phyloP scores from a whole-genome alignment of 2,329 filamentous ascomycete species.

The Colletotrichum magnum region DNA sequence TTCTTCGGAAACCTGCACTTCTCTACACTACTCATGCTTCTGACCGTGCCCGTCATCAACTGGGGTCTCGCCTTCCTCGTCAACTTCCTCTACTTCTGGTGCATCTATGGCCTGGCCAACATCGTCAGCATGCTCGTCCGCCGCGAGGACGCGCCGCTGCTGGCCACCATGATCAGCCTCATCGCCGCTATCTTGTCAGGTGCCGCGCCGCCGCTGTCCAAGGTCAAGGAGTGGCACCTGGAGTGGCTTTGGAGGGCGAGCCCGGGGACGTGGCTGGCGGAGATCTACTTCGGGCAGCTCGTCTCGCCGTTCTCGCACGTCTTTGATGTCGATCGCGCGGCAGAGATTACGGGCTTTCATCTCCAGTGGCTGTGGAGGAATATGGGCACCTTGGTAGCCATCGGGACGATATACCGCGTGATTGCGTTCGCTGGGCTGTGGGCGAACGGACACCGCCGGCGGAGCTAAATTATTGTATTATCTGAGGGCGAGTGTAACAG shows the following conservation, averaged over 20 bases:
- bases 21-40: conserved; percentile 63
- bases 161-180: conserved; percentile 68
- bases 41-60: conserved; percentile 64
- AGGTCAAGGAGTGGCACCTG: conserved; percentile 65
- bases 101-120: conserved; percentile 69
- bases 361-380: conserved; percentile 62
- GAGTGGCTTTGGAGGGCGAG: conserved; percentile 69
- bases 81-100: conserved; percentile 71
- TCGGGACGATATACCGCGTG: conserved; percentile 61
- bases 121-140: conserved; percentile 67
- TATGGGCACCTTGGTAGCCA: conserved; percentile 52
- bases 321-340: conserved; percentile 64
- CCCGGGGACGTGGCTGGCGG: conserved; percentile 69
- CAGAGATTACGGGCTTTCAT: conserved; percentile 58
- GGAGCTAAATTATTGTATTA: not conserved
- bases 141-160: conserved; percentile 69
- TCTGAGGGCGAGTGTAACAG: too few relatives aligned
- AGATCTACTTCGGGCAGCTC: conserved; percentile 69
- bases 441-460: conserved; percentile 46
- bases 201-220: conserved; percentile 63
- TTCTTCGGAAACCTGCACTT: conserved; percentile 67
- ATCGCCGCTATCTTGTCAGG: conserved; percentile 69
- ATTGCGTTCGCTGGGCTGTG: conserved; percentile 59
- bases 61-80: conserved; percentile 63
- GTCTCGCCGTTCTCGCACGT: conserved; percentile 63